A percentile compares a stretch with the other conserved stretches of the same genome.
phyloP scores from a whole-genome alignment of 2,329 filamentous ascomycete genomes.

The Aspergillus ochraceus region DNA sequence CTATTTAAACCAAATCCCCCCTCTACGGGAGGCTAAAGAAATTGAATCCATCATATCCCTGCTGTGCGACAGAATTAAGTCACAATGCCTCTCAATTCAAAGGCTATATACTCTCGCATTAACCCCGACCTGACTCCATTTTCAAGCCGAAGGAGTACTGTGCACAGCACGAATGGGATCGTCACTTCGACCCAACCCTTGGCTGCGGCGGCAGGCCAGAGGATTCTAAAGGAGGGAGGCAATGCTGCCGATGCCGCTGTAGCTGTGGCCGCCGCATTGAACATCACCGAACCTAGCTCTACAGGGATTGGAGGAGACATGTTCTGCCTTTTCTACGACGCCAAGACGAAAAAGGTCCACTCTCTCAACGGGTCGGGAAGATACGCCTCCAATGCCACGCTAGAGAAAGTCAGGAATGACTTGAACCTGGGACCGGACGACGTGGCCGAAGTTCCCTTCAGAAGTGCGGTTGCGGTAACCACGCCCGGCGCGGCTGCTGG shows the following conservation, averaged over 20 bases:
- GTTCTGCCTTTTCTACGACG: constrained; percentile 92
- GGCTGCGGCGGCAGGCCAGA: constrained; percentile 82
- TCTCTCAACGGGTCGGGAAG: constrained; percentile 94
- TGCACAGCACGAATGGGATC: constrained; percentile 90
- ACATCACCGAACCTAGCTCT: constrained; percentile 87
- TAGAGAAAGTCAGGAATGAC: constrained; percentile 69
- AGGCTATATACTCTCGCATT: constrained; percentile 51
- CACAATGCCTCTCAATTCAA: constrained; percentile 50
- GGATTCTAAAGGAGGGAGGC: constrained; percentile 80
- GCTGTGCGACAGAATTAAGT: not conserved
- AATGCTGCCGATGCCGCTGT: constrained; percentile 98
- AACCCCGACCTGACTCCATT: constrained; percentile 45
- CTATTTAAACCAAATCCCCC: not conserved
- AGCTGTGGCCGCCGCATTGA: constrained; percentile 86
- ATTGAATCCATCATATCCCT: not conserved
- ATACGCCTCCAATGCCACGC: constrained; percentile 65
- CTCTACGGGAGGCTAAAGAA: not conserved
- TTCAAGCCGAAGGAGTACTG: constrained; percentile 79
- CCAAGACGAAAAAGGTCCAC: constrained; percentile 74
- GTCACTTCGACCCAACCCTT: constrained; percentile 87
- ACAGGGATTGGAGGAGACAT: constrained; percentile 97
- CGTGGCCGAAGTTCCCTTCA: constrained; percentile 65
- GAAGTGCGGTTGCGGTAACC: constrained; percentile 77
- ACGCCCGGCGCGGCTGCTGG: constrained; percentile 89
- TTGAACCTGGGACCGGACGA: constrained; percentile 64